These are phyloP conservation scores for Eucalyptus polyanthemos DNA, from an alignment of 345 rosid genomes.

Conservation along the genomic window DNA sequence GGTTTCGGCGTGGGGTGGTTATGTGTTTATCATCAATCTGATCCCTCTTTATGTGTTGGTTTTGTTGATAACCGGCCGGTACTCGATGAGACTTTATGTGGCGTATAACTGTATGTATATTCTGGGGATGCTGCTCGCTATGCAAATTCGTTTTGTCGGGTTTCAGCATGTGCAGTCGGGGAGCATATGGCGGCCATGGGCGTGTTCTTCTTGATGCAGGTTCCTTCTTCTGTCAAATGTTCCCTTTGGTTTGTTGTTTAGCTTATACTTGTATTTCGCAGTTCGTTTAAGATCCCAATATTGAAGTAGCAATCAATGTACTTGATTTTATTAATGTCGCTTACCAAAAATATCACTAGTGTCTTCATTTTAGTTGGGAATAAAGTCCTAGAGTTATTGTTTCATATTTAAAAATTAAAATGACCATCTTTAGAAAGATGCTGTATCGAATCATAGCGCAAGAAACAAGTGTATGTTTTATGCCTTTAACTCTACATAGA, in stretches of 20 bases:
- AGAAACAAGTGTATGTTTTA: not conserved
- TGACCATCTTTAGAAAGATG: not conserved
- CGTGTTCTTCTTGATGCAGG: slow-evolving; percentile 96
- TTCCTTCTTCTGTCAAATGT: not conserved
- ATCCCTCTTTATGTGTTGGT: slow-evolving; percentile 94
- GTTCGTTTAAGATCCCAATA: not conserved
- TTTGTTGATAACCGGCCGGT: slow-evolving; percentile 83
- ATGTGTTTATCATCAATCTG: slow-evolving; percentile 92
- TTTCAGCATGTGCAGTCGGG: slow-evolving; percentile 99
- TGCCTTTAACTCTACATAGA: not conserved
- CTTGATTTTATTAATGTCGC: not conserved
- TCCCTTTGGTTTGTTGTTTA: not conserved
- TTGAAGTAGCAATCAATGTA: not conserved
- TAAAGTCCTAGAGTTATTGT: not conserved
- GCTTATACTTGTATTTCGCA: not conserved
- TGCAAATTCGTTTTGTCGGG: slow-evolving; percentile 98
- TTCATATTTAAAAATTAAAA: not conserved
- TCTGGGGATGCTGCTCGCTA: slow-evolving; percentile 93
- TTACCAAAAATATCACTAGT: not conserved
- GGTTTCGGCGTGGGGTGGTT: slow-evolving; percentile 99
- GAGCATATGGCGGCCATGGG: slow-evolving; percentile 99
- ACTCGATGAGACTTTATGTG: slow-evolving; percentile 85
- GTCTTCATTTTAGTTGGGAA: not conserved
- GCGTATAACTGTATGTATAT: slow-evolving; percentile 91
- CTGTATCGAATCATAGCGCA: not conserved